Conservation (phyloP, 78 protist species). For the Cavenderia fasciculata region DNA sequence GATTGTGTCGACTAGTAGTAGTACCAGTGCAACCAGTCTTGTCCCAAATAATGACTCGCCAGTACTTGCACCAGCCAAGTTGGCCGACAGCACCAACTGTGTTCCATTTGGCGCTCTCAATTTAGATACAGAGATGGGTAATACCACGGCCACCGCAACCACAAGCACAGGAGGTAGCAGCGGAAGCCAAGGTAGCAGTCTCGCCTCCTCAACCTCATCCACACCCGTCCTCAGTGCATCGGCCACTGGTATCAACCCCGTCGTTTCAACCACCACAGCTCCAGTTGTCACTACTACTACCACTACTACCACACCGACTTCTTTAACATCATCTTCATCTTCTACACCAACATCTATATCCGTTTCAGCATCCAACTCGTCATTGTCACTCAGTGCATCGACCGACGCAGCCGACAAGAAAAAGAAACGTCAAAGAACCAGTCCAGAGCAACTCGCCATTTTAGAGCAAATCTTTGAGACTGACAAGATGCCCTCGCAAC, state of each 20-base stretch:
- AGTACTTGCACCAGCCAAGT: neutral
- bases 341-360: neutral
- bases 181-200: too few relatives aligned
- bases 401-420: conserved; percentile 10
- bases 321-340: neutral
- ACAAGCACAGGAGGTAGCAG: too few relatives aligned
- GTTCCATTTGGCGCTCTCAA: conserved; percentile 20
- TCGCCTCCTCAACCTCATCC: neutral
- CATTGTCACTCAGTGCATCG: neutral
- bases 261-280: neutral
- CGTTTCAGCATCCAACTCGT: too few relatives aligned
- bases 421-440: conserved; percentile 75
- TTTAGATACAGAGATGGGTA: too few relatives aligned
- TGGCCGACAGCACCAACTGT: conserved; percentile 25
- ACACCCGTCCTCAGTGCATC: neutral
- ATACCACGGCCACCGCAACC: too few relatives aligned
- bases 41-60: conserved; percentile 46
- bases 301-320: too few relatives aligned
- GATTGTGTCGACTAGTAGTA: conserved; percentile 5
- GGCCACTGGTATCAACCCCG: neutral
- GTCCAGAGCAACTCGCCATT: conserved; percentile 73
- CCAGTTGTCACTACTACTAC: too few relatives aligned
- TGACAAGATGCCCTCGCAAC: conserved; percentile 78
- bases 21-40: neutral
- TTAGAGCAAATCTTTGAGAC: conserved; percentile 74